Base-by-base conservation (phyloP, 495 filamentous ascomycete genomes). In the Daldinia bambusicola region DNA sequence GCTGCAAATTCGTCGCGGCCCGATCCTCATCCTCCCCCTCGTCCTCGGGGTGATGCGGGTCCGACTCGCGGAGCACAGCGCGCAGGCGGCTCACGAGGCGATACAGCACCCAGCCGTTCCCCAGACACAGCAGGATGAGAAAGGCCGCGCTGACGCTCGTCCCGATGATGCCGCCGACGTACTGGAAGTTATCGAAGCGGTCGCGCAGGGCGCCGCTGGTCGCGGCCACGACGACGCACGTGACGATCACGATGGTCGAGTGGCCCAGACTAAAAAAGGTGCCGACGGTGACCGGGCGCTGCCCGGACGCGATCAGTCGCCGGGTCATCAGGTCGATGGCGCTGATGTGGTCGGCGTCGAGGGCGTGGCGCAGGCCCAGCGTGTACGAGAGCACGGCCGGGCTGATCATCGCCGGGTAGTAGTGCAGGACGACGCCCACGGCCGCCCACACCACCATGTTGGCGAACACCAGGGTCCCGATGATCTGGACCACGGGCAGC, bases 271-370 rank as follows among this genome's bases (percentile, higher is more conserved):
- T 93, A 83, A 98, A 98, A 71, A 93, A 98, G n/a, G 91, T 97
- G 43, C 95, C 95, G 6, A 98, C 94, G 0, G 94, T 91, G n/a
- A 95, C 94, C 7, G 95, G 93, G 7, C 87, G 87, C 76, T 94
- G 92, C 14, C 93, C 93, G 0, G 91, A 87, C 20, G 95, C 95
- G 50, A 98, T 86, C n/a, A 98, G 86, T 10, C 94, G 87, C 30
- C 95, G 87, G 5, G 95, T 98, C 91, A 95, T 97, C 13, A 98
- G 85, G 81, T 98, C 95, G 71, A 98, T 98, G 57, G 94, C 95
- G 55, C 91, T 90, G 79, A 99, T 98, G 80, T 99, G 95, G 79
- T 99, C 95, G 14, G 95, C 95, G 76, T 98, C 95, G 55, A 98
- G 89, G 3, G 95, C 95, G 85, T 99, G 95, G 58, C 95, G 89